Conservation (phyloP, 2,329 filamentous ascomycete species). For the Alternaria ventricosa region DNA sequence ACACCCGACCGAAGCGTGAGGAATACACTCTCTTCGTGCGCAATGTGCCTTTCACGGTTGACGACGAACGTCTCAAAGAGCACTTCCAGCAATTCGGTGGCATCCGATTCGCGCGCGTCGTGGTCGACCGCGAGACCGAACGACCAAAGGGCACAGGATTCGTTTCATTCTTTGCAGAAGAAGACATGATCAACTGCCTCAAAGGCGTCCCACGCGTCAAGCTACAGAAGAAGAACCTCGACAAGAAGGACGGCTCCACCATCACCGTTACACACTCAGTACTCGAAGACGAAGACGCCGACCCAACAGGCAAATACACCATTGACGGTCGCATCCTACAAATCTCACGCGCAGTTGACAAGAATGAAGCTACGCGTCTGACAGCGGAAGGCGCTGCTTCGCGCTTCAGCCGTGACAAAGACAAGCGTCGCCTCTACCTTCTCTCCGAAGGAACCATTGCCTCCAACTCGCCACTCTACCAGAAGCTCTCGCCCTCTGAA, state of each 20-base stretch:
- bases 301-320: constrained; percentile 85
- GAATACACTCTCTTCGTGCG: constrained; percentile 87
- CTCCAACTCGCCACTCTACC: constrained; percentile 76
- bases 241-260: constrained; percentile 45
- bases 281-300: constrained; percentile 82
- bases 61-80: constrained; percentile 79
- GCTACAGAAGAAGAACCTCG: constrained; percentile 45
- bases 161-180: constrained; percentile 83
- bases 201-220: constrained; percentile 68
- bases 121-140: constrained; percentile 84
- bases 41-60: constrained; percentile 88
- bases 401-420: constrained; percentile 74
- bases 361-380: constrained; percentile 77
- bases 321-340: constrained; percentile 88
- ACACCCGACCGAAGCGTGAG: constrained; percentile 60
- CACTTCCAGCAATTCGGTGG: constrained; percentile 89
- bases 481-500: constrained; percentile 77
- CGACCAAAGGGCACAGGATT: constrained; percentile 92
- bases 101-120: constrained; percentile 89
- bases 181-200: constrained; percentile 79
- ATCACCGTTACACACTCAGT: constrained; percentile 68
- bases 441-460: constrained; percentile 85
- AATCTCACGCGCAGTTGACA: constrained; percentile 83
- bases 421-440: constrained; percentile 89
- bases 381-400: constrained; percentile 70